A percentile compares a stretch with the other conserved stretches of the same genome.
Evolutionary conservation across 1,139 yeast genomes (phyloP).

Genomic region (Hemisphaericaspora lyxosophila): DNA sequence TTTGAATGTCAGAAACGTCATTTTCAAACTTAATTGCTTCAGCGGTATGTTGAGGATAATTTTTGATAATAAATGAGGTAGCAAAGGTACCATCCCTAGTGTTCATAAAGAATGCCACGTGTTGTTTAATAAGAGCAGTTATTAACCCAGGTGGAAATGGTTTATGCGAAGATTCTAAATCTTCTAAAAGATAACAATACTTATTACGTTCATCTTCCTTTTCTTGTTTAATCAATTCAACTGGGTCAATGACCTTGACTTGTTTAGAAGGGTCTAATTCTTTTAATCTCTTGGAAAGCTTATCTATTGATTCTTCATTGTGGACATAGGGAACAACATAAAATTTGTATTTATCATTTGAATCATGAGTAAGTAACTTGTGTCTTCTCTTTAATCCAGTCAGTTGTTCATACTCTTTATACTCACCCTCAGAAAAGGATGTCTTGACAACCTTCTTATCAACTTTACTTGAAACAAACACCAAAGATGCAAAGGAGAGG

Average conservation of each 20-base stretch:
- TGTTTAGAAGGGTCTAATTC: conserved; percentile 23
- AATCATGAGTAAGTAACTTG: conserved; percentile 36
- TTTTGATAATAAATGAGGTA: conserved; percentile 46
- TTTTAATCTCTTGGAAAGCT: conserved; percentile 20
- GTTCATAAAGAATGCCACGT: conserved; percentile 38
- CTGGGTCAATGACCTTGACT: conserved; percentile 50
- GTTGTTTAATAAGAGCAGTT: conserved; percentile 55
- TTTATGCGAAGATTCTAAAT: conserved; percentile 33
- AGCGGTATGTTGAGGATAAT: conserved; percentile 58
- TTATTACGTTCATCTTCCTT: conserved; percentile 38
- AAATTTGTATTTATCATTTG: conserved; percentile 34
- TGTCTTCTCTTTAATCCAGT: conserved; percentile 57
- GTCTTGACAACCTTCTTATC: conserved; percentile 53
- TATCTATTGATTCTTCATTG: conserved; percentile 21
- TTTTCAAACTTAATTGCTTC: conserved; percentile 67
- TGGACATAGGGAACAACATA: conserved; percentile 45
- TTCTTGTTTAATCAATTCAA: conserved; percentile 44
- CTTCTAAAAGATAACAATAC: conserved; percentile 43
- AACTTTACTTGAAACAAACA: conserved; percentile 50
- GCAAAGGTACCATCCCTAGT: conserved; percentile 44
- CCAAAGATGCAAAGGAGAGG: conserved; percentile 55
- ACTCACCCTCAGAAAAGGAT: conserved; percentile 60
- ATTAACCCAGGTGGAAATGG: conserved; percentile 57
- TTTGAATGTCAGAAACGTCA: conserved; percentile 48
- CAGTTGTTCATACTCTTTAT: conserved; percentile 47